Base-by-base conservation (phyloP, 2,329 filamentous ascomycete genomes). In the Verticillium klebahnii region DNA sequence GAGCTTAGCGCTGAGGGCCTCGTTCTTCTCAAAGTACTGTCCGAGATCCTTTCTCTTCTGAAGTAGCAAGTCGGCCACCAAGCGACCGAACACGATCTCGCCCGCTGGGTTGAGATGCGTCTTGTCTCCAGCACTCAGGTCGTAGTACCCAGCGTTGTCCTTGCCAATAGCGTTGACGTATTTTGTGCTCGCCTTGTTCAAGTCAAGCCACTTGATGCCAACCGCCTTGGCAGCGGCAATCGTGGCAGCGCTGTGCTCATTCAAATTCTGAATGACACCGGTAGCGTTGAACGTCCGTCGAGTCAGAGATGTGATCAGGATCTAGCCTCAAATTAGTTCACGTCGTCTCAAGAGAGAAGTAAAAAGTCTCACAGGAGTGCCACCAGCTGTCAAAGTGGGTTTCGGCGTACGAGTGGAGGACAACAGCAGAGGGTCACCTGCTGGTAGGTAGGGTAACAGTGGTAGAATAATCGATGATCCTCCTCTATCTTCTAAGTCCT, bases 61-160 rank as follows among this genome's bases (percentile, higher is more conserved):
- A n/a, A 81, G 64, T 34, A 82, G 65, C 8, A 88, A 69, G 64
- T 85, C 82, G 2, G 79, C 80, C n/a, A 87, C 81, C 70, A 88
- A 77, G 31, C 83, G 77, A 1, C 82, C 80, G 72, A 88, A 88
- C 1, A 88, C 82, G 2, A 78, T 74, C 31, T 77, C 78, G 0
- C 85, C 85, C 64, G 75, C 73, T 2, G 69, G 69, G 67, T 85
- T 87, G 45, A 88, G 67, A 72, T 88, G 86, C 1, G 85, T 88
- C 57, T 73, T 72, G 68, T 89, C 86, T 2, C 73, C 65, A 5
- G 67, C 69, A 34, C 63, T 68, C 32, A 77, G 67, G 63, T 85
- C 82, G 40, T 85, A 85, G 37, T 68, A 73, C n/a, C 74, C 73
- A 0, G 80, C 77, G 9, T 78, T 77, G 0, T 69, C 65, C 45